A percentile compares a stretch with the other conserved stretches of the same genome.
phyloP scores from a whole-genome alignment of 1,139 yeast genomes.

The Yamadazyma atlantica region DNA sequence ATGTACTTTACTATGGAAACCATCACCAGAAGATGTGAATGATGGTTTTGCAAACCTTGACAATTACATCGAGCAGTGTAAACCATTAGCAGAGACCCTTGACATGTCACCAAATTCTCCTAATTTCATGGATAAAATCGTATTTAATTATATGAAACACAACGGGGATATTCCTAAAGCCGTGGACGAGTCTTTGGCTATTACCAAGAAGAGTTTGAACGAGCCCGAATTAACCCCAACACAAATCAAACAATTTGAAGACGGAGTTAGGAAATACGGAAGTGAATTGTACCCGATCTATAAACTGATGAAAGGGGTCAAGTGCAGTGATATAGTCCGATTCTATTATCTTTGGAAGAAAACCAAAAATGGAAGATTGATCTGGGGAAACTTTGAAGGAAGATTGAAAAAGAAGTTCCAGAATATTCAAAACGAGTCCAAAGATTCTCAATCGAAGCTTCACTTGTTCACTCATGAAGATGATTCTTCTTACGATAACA shows the following conservation, averaged over 20 bases:
- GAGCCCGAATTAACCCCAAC: conserved; percentile 74
- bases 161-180: conserved; percentile 54
- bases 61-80: conserved; percentile 53
- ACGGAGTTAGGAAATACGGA: conserved; percentile 71
- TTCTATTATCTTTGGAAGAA: conserved; percentile 92
- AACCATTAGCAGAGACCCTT: conserved; percentile 54
- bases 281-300: conserved; percentile 77
- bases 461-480: conserved; percentile 61
- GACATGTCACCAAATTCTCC: conserved; percentile 56
- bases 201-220: conserved; percentile 58
- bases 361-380: conserved; percentile 66
- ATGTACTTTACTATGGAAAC: conserved; percentile 67
- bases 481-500: conserved; percentile 66
- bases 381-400: conserved; percentile 85
- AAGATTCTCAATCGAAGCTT: conserved; percentile 18
- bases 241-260: conserved; percentile 71
- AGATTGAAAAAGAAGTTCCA: conserved; percentile 56
- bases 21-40: conserved; percentile 32
- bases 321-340: conserved; percentile 75
- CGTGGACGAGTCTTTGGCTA: conserved; percentile 28
- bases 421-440: conserved; percentile 31
- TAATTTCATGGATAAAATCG: conserved; percentile 74
- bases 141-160: conserved; percentile 52
- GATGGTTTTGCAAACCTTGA: conserved; percentile 45
- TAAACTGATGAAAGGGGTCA: conserved; percentile 66